Percentiles rank a stretch among this genome's conserved stretches.
Evolutionary conservation across 2,329 filamentous ascomycete genomes (phyloP).

Genomic region (Thielaviopsis ethacetica): DNA sequence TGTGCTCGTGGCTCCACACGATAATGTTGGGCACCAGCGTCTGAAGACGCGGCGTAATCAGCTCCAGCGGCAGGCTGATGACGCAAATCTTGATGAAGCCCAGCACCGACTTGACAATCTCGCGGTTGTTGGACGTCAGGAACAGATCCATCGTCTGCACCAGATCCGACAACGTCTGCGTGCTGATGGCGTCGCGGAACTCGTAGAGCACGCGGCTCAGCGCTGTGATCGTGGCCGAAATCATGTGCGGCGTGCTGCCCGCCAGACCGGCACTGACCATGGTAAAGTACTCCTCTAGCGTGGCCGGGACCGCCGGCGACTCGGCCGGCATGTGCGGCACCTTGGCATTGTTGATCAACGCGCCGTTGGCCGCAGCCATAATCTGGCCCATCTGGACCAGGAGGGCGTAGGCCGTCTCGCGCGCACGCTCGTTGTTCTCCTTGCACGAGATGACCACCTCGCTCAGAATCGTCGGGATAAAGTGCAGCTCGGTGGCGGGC

Average conservation of each 20-base stretch:
- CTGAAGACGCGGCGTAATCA: slow-evolving; percentile 62
- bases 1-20: slow-evolving; percentile 95
- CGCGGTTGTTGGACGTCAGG: slow-evolving; percentile 87
- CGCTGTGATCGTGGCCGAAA: slow-evolving; percentile 90
- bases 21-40: slow-evolving; percentile 78
- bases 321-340: slow-evolving; percentile 75
- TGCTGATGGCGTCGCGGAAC: slow-evolving; percentile 56
- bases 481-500: slow-evolving; percentile 65
- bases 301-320: slow-evolving; percentile 61
- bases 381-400: slow-evolving; percentile 77
- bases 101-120: slow-evolving; percentile 86
- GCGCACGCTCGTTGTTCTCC: slow-evolving; percentile 89
- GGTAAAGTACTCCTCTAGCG: slow-evolving; percentile 88
- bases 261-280: slow-evolving; percentile 96
- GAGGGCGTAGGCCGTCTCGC: slow-evolving; percentile 77
- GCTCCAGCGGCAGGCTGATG: slow-evolving; percentile 62
- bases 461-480: slow-evolving; percentile 78
- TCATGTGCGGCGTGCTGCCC: slow-evolving; percentile 88
- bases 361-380: slow-evolving; percentile 50
- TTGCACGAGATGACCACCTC: slow-evolving; percentile 96
- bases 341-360: slow-evolving; percentile 67
- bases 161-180: slow-evolving; percentile 60
- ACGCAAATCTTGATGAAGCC: slow-evolving; percentile 95
- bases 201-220: slow-evolving; percentile 87
- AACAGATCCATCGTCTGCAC: slow-evolving; percentile 94